Percentiles rank a stretch among this genome's conserved stretches.
These are phyloP conservation scores for Scytalidium sp. DNA, from an alignment of 2,329 filamentous ascomycete genomes.

Conservation along the genomic window DNA sequence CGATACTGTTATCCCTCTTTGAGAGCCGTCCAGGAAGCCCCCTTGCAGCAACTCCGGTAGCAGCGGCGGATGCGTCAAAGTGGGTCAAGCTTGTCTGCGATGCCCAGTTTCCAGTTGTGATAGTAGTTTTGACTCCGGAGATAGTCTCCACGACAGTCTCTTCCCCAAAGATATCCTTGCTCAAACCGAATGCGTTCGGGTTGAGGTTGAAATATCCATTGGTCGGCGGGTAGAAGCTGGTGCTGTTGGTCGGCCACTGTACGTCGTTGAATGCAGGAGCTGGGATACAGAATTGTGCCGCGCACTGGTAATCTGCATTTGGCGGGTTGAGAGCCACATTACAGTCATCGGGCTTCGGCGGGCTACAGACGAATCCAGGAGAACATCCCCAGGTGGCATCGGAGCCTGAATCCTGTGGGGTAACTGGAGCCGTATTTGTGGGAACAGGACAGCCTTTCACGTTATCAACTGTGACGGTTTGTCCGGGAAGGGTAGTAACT, in stretches of 20 bases:
- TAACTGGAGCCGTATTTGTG: conserved; percentile 16
- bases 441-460: conserved; percentile 13
- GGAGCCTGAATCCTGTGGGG: conserved; percentile 18
- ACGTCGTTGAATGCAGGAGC: conserved; percentile 25
- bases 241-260: conserved; percentile 42
- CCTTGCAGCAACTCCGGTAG: neutral
- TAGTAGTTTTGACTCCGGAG: conserved; percentile 31
- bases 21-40: conserved; percentile 14
- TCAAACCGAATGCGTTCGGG: conserved; percentile 59
- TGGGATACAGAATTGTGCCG: conserved; percentile 35
- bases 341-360: conserved; percentile 34
- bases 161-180: conserved; percentile 57
- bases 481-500: neutral
- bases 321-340: conserved; percentile 38
- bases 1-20: conserved; percentile 37
- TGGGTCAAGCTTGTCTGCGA: conserved; percentile 48
- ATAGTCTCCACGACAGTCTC: conserved; percentile 34
- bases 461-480: conserved; percentile 1
- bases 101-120: conserved; percentile 53
- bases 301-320: conserved; percentile 33
- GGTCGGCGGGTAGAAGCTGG: conserved; percentile 48
- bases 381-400: conserved; percentile 39
- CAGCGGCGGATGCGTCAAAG: conserved; percentile 21
- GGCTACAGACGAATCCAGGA: conserved; percentile 38
- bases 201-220: conserved; percentile 64